Evolutionary conservation across 129 eudicot genomes (phyloP).

Genomic region (Artemisia annua): DNA sequence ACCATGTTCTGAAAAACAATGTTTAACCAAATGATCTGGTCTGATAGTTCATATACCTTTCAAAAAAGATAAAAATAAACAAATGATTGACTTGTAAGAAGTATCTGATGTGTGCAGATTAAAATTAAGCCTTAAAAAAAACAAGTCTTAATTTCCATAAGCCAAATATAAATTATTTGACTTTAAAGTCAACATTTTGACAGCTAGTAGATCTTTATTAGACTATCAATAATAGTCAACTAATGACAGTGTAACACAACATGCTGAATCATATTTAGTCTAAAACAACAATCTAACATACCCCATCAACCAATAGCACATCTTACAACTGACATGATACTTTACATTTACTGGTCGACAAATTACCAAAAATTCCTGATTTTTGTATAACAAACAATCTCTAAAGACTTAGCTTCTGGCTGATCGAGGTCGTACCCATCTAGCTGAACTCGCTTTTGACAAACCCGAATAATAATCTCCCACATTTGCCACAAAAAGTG

Average conservation of each 20-base stretch:
- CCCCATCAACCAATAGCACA: constrained; percentile 9
- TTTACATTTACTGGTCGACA: constrained; percentile 24
- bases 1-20: too few relatives aligned
- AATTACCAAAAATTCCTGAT: not conserved
- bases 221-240: constrained; percentile 6
- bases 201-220: not conserved
- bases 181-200: not conserved
- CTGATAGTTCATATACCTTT: too few relatives aligned
- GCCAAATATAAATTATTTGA: too few relatives aligned
- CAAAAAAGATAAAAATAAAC: too few relatives aligned
- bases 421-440: constrained; percentile 67
- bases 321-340: constrained; percentile 12
- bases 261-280: not conserved
- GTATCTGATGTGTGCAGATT: too few relatives aligned
- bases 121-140: too few relatives aligned
- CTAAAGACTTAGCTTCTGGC: constrained; percentile 27
- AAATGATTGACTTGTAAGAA: too few relatives aligned
- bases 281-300: constrained; percentile 6
- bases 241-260: constrained; percentile 3
- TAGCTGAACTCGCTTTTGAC: constrained; percentile 51
- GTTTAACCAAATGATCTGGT: too few relatives aligned
- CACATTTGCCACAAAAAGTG: constrained; percentile 88
- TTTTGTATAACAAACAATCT: not conserved
- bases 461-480: constrained; percentile 71
- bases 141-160: too few relatives aligned